A percentile compares a stretch with the other conserved stretches of the same genome.
Conservation (phyloP, 2,329 filamentous ascomycete species). For the Tympanopsis confertula region DNA sequence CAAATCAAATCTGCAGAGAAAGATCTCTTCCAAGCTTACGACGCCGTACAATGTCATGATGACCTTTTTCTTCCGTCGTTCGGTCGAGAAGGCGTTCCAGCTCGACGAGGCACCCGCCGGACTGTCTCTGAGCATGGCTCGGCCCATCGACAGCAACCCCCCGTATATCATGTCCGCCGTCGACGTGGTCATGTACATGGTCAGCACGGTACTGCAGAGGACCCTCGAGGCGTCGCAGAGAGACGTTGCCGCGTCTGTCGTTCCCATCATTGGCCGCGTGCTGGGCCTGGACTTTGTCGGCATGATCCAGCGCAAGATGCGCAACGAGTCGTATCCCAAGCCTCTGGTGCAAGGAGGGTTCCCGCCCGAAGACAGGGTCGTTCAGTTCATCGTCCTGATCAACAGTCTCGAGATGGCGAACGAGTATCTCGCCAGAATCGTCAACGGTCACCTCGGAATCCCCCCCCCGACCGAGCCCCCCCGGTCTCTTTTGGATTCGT, state of each 20-base stretch:
- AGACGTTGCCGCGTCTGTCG: conserved; percentile 63
- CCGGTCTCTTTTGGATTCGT: conserved; percentile 47
- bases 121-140: conserved; percentile 66
- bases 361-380: conserved; percentile 77
- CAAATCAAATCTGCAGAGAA: conserved; percentile 40
- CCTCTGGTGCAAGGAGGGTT: conserved; percentile 65
- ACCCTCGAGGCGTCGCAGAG: conserved; percentile 77
- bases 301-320: conserved; percentile 97
- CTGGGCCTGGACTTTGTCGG: conserved; percentile 83
- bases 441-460: conserved; percentile 49
- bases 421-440: conserved; percentile 84
- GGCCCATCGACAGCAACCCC: conserved; percentile 61
- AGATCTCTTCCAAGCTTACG: conserved; percentile 50
- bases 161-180: conserved; percentile 92
- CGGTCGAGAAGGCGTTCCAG: conserved; percentile 95
- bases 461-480: conserved; percentile 27
- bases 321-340: conserved; percentile 80
- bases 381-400: conserved; percentile 83
- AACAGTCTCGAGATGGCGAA: conserved; percentile 90
- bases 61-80: conserved; percentile 90
- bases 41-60: conserved; percentile 84
- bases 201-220: conserved; percentile 80
- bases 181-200: conserved; percentile 98
- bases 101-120: conserved; percentile 78
- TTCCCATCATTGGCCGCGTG: conserved; percentile 70